Base-by-base conservation (phyloP, 2,329 filamentous ascomycete species). In the Sarocladium strictum region DNA sequence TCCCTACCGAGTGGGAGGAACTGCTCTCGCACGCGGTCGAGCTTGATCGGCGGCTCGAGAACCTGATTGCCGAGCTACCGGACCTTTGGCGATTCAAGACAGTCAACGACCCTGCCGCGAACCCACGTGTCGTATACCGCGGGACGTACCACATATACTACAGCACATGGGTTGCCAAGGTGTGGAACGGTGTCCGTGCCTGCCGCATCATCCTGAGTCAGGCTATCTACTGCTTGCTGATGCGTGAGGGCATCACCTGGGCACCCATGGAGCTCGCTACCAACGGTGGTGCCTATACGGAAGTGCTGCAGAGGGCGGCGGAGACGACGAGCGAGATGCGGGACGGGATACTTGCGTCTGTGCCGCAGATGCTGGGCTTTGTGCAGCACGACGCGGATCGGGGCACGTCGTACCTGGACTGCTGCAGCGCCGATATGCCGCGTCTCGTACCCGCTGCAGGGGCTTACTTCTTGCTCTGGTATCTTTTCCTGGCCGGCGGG, bases 361-460 rank as follows among this genome's bases (percentile, higher is more conserved):
- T 55, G 43, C 55, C 55, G 14, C 52, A 57, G 43, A 54, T 57
- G 35, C 53, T 57, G n/a, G 55, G 55, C n/a, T 57, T 43, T n/a
- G 54, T 55, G 17, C 53, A 26, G 37, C 53, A 54, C 24, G 41
- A 37, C 9, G 15, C 32, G 9, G 32, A 15, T 15, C 9, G 32
- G 32, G 32, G 32, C 32, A 33, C 32, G 9, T 33, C 32, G 32
- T 33, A 33, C 32, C 32, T 33, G 32, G 32, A 33, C 32, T 33
- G 32, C 32, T 9, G 32, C 17, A 54, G 27, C 23, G 12, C 19
- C 47, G 45, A 27, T 32, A 21, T 24, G 9, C 45, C 47, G 2
- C 32, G 45, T 37, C 23, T 29, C 14, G 54, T 53, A 3, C 54
- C 54, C 15, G 54, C 54, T 4, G 41, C 47, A 1, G 54, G 54